A percentile compares a stretch with the other conserved stretches of the same genome.
Conservation (phyloP, 75 land plant species). For the Adiantum capillusveneris region DNA sequence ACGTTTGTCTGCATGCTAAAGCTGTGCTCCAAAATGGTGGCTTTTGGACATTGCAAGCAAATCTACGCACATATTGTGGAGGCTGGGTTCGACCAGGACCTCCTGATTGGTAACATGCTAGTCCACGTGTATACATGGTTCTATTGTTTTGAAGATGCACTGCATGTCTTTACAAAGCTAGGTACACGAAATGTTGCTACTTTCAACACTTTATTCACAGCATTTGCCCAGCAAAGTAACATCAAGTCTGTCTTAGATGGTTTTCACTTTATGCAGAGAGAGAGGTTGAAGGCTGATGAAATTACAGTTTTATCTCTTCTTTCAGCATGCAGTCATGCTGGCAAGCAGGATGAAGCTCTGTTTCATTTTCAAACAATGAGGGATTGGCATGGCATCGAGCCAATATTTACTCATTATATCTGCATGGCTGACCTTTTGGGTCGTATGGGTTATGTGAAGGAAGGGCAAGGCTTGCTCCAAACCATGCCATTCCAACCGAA, state of each 20-base stretch:
- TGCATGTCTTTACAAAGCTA: too few species aligned
- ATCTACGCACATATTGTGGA: neutral
- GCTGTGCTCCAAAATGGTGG: too few species aligned
- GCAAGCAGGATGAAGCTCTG: slow-evolving; percentile 14
- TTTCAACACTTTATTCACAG: neutral
- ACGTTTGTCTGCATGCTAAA: too few species aligned
- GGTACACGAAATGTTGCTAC: neutral
- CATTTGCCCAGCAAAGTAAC: neutral
- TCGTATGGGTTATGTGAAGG: slow-evolving; percentile 18
- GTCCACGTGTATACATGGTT: neutral
- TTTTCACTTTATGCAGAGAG: neutral
- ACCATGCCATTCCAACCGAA: slow-evolving; percentile 35
- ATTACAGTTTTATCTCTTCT: slow-evolving; percentile 31
- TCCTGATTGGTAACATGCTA: neutral
- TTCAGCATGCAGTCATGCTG: slow-evolving; percentile 38
- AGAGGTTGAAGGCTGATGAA: slow-evolving; percentile 4
- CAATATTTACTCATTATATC: slow-evolving; percentile 26
- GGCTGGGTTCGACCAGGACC: neutral
- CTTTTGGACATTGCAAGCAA: neutral
- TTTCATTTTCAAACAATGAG: slow-evolving; percentile 20
- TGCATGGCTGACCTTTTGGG: slow-evolving; percentile 42
- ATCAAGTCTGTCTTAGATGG: neutral
- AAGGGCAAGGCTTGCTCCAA: slow-evolving; percentile 32
- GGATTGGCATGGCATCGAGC: slow-evolving; percentile 12
- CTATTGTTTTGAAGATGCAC: too few species aligned